These are phyloP conservation scores for Solanum chilense DNA, from an alignment of 257 asterid species.

Conservation along the genomic window DNA sequence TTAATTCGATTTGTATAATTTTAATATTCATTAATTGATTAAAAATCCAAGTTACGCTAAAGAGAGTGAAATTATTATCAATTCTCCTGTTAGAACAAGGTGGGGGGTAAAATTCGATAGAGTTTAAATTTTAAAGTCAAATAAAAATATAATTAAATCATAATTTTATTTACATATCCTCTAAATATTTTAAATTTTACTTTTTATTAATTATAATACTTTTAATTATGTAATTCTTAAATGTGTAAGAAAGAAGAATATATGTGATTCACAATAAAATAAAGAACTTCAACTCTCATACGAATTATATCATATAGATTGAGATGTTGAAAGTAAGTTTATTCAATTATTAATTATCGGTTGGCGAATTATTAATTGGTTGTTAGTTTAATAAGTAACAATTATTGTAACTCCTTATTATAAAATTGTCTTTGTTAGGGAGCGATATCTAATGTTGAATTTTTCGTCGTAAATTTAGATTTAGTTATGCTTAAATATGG, in stretches of 20 bases:
- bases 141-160: not conserved
- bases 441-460: not conserved
- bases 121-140: not conserved
- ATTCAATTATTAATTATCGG: not conserved
- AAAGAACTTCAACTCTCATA: not conserved
- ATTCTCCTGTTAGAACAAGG: too few relatives aligned
- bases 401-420: not conserved
- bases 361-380: not conserved
- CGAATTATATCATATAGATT: not conserved
- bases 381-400: not conserved
- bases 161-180: not conserved
- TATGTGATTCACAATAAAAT: not conserved
- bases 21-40: not conserved
- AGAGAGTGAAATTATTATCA: not conserved
- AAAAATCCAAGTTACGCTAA: not conserved
- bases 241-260: not conserved
- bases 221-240: not conserved
- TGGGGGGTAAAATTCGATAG: not conserved
- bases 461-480: accelerated
- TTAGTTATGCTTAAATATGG: too few relatives aligned
- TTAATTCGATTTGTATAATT: not conserved
- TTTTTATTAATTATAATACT: not conserved
- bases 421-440: not conserved
- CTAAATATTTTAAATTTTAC: not conserved
- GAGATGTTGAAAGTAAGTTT: not conserved